Base-by-base conservation (phyloP, 1,284 basidiomycete species). In the Chalciporus sp. region DNA sequence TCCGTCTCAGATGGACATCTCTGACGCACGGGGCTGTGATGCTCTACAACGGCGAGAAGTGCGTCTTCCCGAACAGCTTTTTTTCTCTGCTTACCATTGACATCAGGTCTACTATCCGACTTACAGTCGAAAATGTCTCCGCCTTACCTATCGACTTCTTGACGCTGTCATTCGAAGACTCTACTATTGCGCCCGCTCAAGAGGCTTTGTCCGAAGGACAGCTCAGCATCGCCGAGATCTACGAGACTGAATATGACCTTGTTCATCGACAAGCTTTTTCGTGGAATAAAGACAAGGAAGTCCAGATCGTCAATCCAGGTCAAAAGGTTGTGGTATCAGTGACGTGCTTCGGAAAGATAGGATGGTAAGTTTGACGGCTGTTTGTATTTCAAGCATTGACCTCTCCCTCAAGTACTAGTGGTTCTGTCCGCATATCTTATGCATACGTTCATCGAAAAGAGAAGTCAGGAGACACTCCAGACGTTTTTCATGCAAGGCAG, bases 21-120 rank as follows among this genome's bases (percentile, higher is more conserved):
- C 75, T 97, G 16, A 93, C 88, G 1, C 92, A 96, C 64, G 93
- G 93, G 2, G 92, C 94, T 1, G 76, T 98, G 27, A 95, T 96
- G 89, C 75, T 99, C 49, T 96, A 94, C 66, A 85, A 96, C 51
- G 96, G 96, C 42, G 96, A 99, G 76, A 85, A 74, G 90, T 94
- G 58, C 57, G 85, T 74, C 14, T 4, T 42, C 12, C 49, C 46
- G 51, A 33, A 16, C 29, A 31, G 28, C 31, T n/a, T 45, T 29
- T 35, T 9, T n/a, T 19, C 16, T 16, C 45, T 49, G 28, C 42
- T 58, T 54, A 67, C 50, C 44, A 20, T 46, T 49, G 5, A 33
- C 19, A 49, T 20, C 60, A 96, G 94, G 64, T 89, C 90, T 1
- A 83, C 75, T 1, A 86, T 98, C 48, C 86, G 87, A 4, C 79